A percentile compares a stretch with the other conserved stretches of the same genome.
These are phyloP conservation scores for Naematelia aurantialba DNA, from an alignment of 768 basidiomycete species.

Conservation along the genomic window DNA sequence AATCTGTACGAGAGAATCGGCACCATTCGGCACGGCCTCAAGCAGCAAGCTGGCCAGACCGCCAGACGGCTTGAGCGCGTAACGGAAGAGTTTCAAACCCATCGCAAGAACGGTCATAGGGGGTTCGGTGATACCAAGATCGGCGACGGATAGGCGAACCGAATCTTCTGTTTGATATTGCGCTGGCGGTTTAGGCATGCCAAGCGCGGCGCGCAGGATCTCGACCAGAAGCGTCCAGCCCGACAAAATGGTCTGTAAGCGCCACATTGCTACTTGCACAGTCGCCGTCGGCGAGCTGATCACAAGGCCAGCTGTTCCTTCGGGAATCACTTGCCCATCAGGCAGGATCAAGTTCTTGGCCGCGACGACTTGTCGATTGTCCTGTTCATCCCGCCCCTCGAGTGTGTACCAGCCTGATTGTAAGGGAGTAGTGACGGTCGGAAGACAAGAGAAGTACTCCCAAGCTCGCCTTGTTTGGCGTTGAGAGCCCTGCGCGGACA, in stretches of 20 bases:
- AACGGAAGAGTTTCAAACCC: constrained; percentile 72
- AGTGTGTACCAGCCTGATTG: constrained; percentile 63
- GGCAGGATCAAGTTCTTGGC: constrained; percentile 18
- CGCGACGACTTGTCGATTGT: constrained; percentile 56
- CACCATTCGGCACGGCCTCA: constrained; percentile 46
- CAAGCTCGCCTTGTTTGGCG: constrained; percentile 68
- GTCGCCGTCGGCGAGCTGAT: constrained; percentile 63
- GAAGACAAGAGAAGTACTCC: constrained; percentile 67
- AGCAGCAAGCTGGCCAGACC: constrained; percentile 64
- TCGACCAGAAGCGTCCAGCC: constrained; percentile 86
- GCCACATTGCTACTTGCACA: constrained; percentile 72
- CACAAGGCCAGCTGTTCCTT: constrained; percentile 64
- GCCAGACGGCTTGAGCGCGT: constrained; percentile 66
- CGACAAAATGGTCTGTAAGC: constrained; percentile 58
- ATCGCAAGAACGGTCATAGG: constrained; percentile 67
- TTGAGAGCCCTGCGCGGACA: constrained; percentile 40
- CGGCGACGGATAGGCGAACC: constrained; percentile 27
- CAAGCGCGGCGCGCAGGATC: constrained; percentile 56
- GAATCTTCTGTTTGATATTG: constrained; percentile 4
- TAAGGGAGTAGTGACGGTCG: constrained; percentile 73
- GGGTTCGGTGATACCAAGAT: constrained; percentile 62
- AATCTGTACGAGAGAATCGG: not conserved
- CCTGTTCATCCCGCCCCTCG: constrained; percentile 60
- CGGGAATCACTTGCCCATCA: constrained; percentile 68
- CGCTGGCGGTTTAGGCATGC: constrained; percentile 10